Evolutionary conservation across 75 land plant species (phyloP), one percentile per base, ranked within the genome.

Genomic region (Adiantum capillusveneris): DNA sequence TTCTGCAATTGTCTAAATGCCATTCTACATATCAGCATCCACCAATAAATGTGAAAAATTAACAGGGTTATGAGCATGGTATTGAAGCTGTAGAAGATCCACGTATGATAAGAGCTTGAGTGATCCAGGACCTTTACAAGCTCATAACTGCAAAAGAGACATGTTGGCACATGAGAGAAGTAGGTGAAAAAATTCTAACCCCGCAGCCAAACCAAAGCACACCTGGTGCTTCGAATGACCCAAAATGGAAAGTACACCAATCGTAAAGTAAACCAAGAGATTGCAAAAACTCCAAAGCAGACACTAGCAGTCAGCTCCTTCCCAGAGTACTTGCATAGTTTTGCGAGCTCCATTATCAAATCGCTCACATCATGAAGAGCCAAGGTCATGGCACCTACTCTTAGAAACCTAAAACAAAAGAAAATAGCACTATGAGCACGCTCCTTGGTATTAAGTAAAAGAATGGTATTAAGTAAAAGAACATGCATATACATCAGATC

Each of bases 311-410:
- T 91, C 36, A 84, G 42, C 64, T 94, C 98, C 27, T 69, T 81
- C 56, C 79, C 92, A 44, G 81, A 70, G 61, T 94, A 94, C 67
- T 94, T 94, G 62, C 76, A 86, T 26, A 94, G 65, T 72, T 94
- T 94, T 22, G 98, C 98, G 29, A 78, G 69, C 72, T 94, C 98
- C 67, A 94, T 50, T 21, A 94, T 88, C 1, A 94, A 87, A 76
- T 94, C 98, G 64, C 98, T 86, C 53, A 81, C 85, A 78, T 94
- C 98, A 71, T 94, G 98, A 18, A 94, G 65, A 24, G 92, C 91
- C 56, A 94, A 86, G 50, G 86, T 60, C 36, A 94, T 62, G 14
- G 92, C 72, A 11, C 98, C 98, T 25, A 81, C 79, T 1, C 92
- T 87, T 56, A 86, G 84, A 75, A 83, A 84, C 44, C 98, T 94